Base-by-base conservation (phyloP, 495 filamentous ascomycete genomes). In the Cairneyella variabilis region DNA sequence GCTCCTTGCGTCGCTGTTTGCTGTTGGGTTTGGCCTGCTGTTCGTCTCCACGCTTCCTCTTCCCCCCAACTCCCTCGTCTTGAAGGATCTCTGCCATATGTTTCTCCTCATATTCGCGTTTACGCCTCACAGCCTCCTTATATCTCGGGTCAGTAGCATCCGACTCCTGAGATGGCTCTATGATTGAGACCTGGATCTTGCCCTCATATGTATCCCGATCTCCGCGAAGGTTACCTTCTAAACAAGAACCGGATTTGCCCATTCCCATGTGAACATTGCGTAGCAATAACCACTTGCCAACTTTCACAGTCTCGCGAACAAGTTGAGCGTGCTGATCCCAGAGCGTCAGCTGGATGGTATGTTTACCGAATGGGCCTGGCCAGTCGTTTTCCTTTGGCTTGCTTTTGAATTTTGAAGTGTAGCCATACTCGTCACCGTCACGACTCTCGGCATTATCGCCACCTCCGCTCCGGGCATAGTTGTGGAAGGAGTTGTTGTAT, bases 321-420 rank as follows among this genome's bases (percentile, higher is more conserved):
- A 69, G 81, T 5, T 54, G 46, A 2, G 85, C 82, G 65, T 97
- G 88, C 0, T 79, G 77, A 41, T 84, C 80, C 68, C 76, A 95
- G 11, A 89, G 71, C 6, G 84, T 85, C 25, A 96, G 66, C 54
- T 84, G 83, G 17, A 98, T 69, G 3, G 83, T 82, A 63, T 83
- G 71, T 62, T 85, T 82, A 20, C 91, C 92, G 54, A 75, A 85
- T 0, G 91, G 91, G 0, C 92, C 92, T 1, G 74, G 71, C 89
- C 90, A 96, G n/a, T 72, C 66, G 2, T 48, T 43, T 0, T 21
- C 27, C 54, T 72, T 58, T 63, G 65, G 17, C 38, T 63, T 46
- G 22, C 54, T 51, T 10, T 45, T 50, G 27, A 53, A 52, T 12
- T 59, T 53, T 30, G 72, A 36, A 52, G 14, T 32, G 28, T 83